These are phyloP conservation scores for Saccharomycopsis olivae DNA, from an alignment of 805 yeast species.

Conservation along the genomic window DNA sequence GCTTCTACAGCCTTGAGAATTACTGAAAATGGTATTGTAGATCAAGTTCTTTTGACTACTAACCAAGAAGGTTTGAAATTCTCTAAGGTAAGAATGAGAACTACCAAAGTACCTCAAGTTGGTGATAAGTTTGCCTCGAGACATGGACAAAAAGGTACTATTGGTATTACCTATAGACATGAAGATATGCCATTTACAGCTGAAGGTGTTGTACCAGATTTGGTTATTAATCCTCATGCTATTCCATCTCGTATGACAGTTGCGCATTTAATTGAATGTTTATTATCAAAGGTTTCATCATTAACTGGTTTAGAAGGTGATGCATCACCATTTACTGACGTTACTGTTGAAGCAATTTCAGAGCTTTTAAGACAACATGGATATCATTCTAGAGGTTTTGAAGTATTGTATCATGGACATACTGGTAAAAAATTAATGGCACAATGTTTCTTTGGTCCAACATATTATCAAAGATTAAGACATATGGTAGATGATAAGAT, in stretches of 20 bases:
- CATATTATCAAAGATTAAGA: slow-evolving; percentile 95
- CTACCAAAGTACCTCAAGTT: slow-evolving; percentile 96
- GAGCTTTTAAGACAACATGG: slow-evolving; percentile 89
- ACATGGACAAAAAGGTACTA: slow-evolving; percentile 99
- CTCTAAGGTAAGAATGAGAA: slow-evolving; percentile 97
- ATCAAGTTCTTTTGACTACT: slow-evolving; percentile 92
- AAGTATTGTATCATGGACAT: slow-evolving; percentile 97
- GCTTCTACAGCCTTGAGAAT: slow-evolving; percentile 96
- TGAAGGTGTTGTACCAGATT: slow-evolving; percentile 95
- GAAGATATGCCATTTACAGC: slow-evolving; percentile 98
- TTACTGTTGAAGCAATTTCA: slow-evolving; percentile 95
- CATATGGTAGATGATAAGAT: slow-evolving; percentile 99
- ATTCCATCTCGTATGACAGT: slow-evolving; percentile 99
- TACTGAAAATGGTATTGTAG: slow-evolving; percentile 97
- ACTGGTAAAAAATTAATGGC: slow-evolving; percentile 98
- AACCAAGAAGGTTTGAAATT: slow-evolving; percentile 97
- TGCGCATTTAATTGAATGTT: slow-evolving; percentile 97
- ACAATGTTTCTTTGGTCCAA: slow-evolving; percentile 98
- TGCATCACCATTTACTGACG: slow-evolving; percentile 98
- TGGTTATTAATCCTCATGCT: slow-evolving; percentile 97
- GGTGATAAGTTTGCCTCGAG: slow-evolving; percentile 99
- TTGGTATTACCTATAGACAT: slow-evolving; percentile 96
- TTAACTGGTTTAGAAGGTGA: slow-evolving; percentile 97
- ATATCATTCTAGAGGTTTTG: slow-evolving; percentile 96
- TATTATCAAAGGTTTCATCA: slow-evolving; percentile 88